A percentile compares a stretch with the other conserved stretches of the same genome.
phyloP scores from a whole-genome alignment of 768 basidiomycete species.

The Suillus lakei region DNA sequence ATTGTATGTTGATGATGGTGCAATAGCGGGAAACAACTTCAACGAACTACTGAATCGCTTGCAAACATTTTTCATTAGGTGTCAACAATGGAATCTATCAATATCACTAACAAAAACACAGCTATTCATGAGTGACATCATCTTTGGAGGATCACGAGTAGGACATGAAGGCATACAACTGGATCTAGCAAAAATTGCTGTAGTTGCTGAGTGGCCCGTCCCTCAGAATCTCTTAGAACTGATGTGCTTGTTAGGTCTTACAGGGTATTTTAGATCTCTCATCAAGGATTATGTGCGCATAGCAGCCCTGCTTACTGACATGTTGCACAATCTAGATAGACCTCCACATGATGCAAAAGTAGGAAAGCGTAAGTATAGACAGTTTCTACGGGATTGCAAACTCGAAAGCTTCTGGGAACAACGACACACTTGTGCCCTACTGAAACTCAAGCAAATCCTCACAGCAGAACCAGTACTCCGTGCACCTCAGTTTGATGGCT shows the following conservation, averaged over 20 bases:
- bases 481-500: too few relatives aligned
- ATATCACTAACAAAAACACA: constrained; percentile 40
- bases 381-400: too few relatives aligned
- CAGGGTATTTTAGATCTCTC: background rate
- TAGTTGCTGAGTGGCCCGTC: constrained; percentile 8
- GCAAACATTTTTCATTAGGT: constrained; percentile 22
- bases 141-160: constrained; percentile 12
- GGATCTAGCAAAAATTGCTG: constrained; percentile 11
- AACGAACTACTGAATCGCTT: constrained; percentile 31
- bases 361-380: too few relatives aligned
- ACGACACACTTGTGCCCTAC: too few relatives aligned
- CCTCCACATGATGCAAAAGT: too few relatives aligned
- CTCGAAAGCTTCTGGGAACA: too few relatives aligned
- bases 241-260: constrained; percentile 2
- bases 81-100: constrained; percentile 9
- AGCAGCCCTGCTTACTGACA: too few relatives aligned
- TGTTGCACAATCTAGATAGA: too few relatives aligned
- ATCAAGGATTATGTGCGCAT: too few relatives aligned
- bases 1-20: constrained; percentile 46
- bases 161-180: constrained; percentile 8
- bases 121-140: constrained; percentile 37
- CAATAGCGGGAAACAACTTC: constrained; percentile 37
- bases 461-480: too few relatives aligned
- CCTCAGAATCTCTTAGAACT: background rate
- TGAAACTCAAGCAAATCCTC: too few relatives aligned